Conservation (phyloP, 441 rosid genomes). For the Pelargonium australe region DNA sequence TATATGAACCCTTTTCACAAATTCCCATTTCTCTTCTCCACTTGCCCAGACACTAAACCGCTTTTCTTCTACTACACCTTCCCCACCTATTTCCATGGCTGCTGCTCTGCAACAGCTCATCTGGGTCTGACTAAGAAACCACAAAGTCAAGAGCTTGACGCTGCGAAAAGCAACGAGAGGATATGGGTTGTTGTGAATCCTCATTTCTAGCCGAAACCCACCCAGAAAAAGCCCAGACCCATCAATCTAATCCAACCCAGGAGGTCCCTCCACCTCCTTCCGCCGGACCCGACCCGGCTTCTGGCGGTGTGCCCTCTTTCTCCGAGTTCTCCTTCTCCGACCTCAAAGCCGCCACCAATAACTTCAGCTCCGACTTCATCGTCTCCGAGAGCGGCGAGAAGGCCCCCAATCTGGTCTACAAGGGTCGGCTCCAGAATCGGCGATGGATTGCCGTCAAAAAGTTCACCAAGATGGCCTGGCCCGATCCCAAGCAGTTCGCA, state of each 20-base stretch:
- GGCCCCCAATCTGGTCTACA: slow-evolving; percentile 64
- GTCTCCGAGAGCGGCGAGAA: slow-evolving; percentile 76
- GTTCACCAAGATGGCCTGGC: slow-evolving; percentile 66
- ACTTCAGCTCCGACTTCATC: slow-evolving; percentile 48
- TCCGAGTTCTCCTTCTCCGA: slow-evolving; percentile 21
- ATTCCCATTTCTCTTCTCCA: background rate
- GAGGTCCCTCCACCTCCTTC: slow-evolving; percentile 23
- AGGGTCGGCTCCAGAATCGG: slow-evolving; percentile 53
- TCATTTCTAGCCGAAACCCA: slow-evolving; percentile 36
- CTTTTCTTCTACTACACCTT: background rate
- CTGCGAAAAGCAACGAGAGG: slow-evolving; percentile 3
- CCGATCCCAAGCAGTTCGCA: slow-evolving; percentile 65
- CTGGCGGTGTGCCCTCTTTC: slow-evolving; percentile 16
- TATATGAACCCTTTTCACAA: background rate
- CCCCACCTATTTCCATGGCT: background rate
- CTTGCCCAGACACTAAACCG: background rate
- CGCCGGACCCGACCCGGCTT: slow-evolving; percentile 25
- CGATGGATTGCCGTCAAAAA: slow-evolving; percentile 56
- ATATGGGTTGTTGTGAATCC: slow-evolving; percentile 84
- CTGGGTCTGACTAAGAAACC: slow-evolving; percentile 1
- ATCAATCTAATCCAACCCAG: slow-evolving; percentile 20
- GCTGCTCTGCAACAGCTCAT: background rate
- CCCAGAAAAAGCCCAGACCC: slow-evolving; percentile 31
- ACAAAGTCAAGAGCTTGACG: background rate
- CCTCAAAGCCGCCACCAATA: slow-evolving; percentile 33